Conservation (phyloP, 805 yeast species). For the Lipomyces starkeyi region DNA sequence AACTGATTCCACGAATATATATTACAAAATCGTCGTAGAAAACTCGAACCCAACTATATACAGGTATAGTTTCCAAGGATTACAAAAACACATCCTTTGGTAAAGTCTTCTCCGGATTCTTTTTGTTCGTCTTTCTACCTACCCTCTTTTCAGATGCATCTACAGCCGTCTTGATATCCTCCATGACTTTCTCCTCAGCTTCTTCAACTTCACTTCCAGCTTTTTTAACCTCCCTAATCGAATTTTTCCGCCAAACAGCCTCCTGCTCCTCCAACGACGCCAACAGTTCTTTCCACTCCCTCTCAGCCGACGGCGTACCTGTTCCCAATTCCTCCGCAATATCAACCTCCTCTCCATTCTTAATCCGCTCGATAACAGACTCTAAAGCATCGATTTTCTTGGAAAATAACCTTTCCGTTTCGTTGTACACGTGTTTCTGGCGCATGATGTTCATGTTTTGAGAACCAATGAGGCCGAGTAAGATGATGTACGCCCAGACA, state of each 20-base stretch:
- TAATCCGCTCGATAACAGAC: conserved; percentile 20
- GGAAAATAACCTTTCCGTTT: conserved; percentile 17
- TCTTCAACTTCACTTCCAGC: background rate
- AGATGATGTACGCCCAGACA: conserved; percentile 29
- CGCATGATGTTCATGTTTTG: conserved; percentile 34
- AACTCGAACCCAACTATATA: background rate
- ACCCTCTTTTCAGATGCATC: background rate
- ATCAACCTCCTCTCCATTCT: conserved; percentile 21
- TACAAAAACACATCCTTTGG: conserved; percentile 26
- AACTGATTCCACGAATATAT: background rate
- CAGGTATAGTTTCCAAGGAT: background rate
- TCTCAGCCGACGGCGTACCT: conserved; percentile 30
- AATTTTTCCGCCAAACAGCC: conserved; percentile 3
- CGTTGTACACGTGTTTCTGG: conserved; percentile 24
- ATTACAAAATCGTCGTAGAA: background rate
- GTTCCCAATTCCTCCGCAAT: conserved; percentile 33
- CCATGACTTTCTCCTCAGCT: background rate
- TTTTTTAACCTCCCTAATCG: conserved; percentile 7
- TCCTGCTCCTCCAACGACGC: conserved; percentile 27
- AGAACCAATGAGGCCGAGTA: conserved; percentile 34
- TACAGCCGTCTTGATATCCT: background rate
- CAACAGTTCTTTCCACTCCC: conserved; percentile 29
- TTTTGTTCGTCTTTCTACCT: background rate
- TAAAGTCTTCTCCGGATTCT: conserved; percentile 1
- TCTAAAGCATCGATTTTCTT: conserved; percentile 23